Percentiles rank a stretch among this genome's conserved stretches.
phyloP scores from a whole-genome alignment of 371 early-diverging fungal genomes.

The Syncephalastrum sp. region DNA sequence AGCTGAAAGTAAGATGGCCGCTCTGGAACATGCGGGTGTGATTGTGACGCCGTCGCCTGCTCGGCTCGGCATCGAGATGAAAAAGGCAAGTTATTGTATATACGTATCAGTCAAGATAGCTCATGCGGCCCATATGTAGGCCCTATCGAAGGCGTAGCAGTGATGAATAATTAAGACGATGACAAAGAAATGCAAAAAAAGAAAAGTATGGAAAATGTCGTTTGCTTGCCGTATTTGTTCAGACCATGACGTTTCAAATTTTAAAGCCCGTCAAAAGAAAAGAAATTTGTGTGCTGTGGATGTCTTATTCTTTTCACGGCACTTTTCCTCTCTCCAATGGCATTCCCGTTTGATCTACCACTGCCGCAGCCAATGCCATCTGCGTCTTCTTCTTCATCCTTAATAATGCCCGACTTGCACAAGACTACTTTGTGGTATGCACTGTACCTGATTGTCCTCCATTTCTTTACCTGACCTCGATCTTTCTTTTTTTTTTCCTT shows the following conservation, averaged over 20 bases:
- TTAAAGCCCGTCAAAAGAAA: no score
- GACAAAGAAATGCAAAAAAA: neutral
- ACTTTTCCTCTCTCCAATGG: slow-evolving; percentile 7
- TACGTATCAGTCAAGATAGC: no score
- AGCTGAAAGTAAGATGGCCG: slow-evolving; percentile 96
- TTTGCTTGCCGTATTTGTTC: neutral
- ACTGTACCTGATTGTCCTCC: neutral
- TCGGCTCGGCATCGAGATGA: slow-evolving; percentile 85
- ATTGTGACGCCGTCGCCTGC: slow-evolving; percentile 93
- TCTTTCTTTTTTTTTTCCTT: neutral
- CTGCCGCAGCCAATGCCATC: slow-evolving; percentile 11
- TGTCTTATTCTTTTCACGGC: no score
- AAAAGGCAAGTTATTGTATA: slow-evolving; percentile 4
- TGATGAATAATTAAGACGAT: neutral
- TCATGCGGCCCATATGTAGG: no score
- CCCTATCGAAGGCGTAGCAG: neutral
- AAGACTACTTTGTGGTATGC: slow-evolving; percentile 18
- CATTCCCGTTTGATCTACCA: slow-evolving; percentile 16
- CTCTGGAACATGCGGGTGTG: slow-evolving; percentile 92
- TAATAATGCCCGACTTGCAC: slow-evolving; percentile 5
- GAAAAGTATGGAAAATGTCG: neutral
- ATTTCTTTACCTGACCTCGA: neutral
- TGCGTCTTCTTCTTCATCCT: slow-evolving; percentile 14
- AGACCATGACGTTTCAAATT: no score
- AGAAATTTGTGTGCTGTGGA: no score